phyloP scores from a whole-genome alignment of 2,329 filamentous ascomycete species.

The Aspergillus nomiae region DNA sequence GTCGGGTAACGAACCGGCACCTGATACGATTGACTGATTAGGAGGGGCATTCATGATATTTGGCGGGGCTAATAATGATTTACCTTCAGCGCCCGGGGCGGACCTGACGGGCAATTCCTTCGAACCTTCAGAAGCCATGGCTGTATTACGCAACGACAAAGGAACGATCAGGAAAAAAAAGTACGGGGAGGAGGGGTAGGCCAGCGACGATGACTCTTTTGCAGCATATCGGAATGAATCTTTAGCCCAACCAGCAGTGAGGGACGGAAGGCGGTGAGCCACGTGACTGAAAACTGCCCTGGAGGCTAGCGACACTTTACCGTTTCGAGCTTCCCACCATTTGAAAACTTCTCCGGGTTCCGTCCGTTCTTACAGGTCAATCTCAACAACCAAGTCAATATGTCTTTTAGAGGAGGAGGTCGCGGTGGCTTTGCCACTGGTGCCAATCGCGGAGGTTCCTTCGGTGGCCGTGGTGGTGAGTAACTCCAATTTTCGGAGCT shows the following conservation, averaged over 20 bases:
- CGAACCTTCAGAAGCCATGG: constrained; percentile 38
- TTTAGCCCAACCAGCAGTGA: constrained; percentile 21
- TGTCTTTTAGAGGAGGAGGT: constrained; percentile 62
- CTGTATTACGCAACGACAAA: constrained; percentile 16
- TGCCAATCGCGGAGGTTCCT: constrained; percentile 54
- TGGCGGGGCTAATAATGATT: constrained; percentile 34
- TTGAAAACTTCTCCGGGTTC: constrained; percentile 42
- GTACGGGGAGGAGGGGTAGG: constrained; percentile 21
- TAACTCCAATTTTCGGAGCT: constrained; percentile 25
- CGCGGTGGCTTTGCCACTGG: constrained; percentile 55
- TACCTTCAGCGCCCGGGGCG: constrained; percentile 32
- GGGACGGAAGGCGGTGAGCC: constrained; percentile 37
- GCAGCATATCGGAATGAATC: constrained; percentile 8
- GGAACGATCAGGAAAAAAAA: constrained; percentile 21
- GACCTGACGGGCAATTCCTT: constrained; percentile 41
- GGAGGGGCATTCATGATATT: constrained; percentile 32
- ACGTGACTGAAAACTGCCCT: constrained; percentile 38
- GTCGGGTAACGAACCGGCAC: constrained; percentile 58
- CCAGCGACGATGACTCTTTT: constrained; percentile 17
- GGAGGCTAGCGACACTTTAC: constrained; percentile 40
- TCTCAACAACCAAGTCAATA: constrained; percentile 42
- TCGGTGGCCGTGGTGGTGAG: constrained; percentile 46
- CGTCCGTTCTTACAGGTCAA: constrained; percentile 29
- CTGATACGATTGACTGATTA: constrained; percentile 26
- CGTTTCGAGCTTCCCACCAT: constrained; percentile 48